Percentiles rank a stretch among this genome's conserved stretches.
Evolutionary conservation across 192 early-diverging fungal genomes (phyloP).

Genomic region (Linnemannia exigua): DNA sequence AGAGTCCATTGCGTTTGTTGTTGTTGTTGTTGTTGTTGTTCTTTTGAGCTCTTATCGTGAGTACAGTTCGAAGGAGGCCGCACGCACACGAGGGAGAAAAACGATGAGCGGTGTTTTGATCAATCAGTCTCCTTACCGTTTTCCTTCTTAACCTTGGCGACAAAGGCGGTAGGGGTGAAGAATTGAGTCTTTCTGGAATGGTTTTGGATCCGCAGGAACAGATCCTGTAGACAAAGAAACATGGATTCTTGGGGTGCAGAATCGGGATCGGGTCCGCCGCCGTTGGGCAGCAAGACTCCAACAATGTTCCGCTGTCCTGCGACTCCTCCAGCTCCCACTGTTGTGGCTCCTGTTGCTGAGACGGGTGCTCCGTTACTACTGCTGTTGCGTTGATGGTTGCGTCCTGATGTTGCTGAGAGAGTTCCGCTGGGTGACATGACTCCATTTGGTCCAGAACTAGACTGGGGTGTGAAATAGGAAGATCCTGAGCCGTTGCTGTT

Average conservation of each 20-base stretch:
- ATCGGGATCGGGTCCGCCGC: constrained; percentile 58
- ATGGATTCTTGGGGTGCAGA: constrained; percentile 83
- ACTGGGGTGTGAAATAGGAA: constrained; percentile 41
- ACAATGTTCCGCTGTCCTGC: constrained; percentile 36
- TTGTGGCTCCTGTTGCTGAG: constrained; percentile 16
- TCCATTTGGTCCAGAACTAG: constrained; percentile 18
- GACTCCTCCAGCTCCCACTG: background rate
- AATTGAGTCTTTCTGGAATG: constrained; percentile 89
- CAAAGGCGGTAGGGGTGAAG: constrained; percentile 87
- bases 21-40: background rate
- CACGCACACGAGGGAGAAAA: background rate
- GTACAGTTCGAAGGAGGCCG: no score
- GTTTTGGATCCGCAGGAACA: constrained; percentile 87
- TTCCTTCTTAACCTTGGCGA: constrained; percentile 91
- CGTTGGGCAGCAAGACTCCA: constrained; percentile 54
- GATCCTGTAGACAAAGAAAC: constrained; percentile 85
- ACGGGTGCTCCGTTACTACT: constrained; percentile 30
- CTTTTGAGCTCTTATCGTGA: background rate
- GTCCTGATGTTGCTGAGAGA: constrained; percentile 18
- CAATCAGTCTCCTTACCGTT: constrained; percentile 75
- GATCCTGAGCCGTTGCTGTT: constrained; percentile 27
- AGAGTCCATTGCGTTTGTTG: constrained; percentile 5
- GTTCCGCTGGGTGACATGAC: constrained; percentile 17
- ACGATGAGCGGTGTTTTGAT: background rate
- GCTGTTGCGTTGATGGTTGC: constrained; percentile 23